Evolutionary conservation across 768 basidiomycete species (phyloP), one percentile per base, ranked within the genome.

Genomic region (Hygrophorus russula): DNA sequence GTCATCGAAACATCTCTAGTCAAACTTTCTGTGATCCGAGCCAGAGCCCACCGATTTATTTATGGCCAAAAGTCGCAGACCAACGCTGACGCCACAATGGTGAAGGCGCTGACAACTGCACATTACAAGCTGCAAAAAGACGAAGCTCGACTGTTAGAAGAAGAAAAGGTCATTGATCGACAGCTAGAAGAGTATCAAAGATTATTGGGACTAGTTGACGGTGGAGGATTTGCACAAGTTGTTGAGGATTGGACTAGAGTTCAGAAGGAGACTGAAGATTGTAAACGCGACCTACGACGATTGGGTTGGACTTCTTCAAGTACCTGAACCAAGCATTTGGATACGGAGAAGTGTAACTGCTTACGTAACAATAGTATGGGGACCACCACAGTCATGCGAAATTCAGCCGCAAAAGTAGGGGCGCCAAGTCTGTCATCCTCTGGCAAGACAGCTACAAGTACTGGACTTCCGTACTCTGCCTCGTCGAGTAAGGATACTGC

Each of bases 191-290:
- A 64, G 43, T 74, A 74, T 45, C 63, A 68, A 46, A 49, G 51
- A 10, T 41, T 73, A 47, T 56, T 74, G 29, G 47, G 52, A 15
- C 45, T 72, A 19, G 65, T 72, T 4, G 71, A 73, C 27, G 68
- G 68, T 2, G 59, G 59, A 3, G 68, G 69, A 30, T 74, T 69
- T 47, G 56, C 53, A 37, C 71, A 74, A 52, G 55, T 74, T 13
- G 62, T 73, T 8, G 59, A 66, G 36, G 74, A 75, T 46, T 72
- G 68, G 66, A 59, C 67, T 5, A 57, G 62, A 33, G 65, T 74
- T 9, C 63, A 68, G 53, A 60, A 58, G 46, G 73, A 71, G 49
- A 67, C 60, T 13, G 72, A 75, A 29, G 73, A 74, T 52, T 72
- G 74, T 47, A 52, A 59, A 47, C 59, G 55, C 41, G 73, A 77